phyloP scores from a whole-genome alignment of 148 eudicot genomes.

The Amaranthus hypochondriacus region DNA sequence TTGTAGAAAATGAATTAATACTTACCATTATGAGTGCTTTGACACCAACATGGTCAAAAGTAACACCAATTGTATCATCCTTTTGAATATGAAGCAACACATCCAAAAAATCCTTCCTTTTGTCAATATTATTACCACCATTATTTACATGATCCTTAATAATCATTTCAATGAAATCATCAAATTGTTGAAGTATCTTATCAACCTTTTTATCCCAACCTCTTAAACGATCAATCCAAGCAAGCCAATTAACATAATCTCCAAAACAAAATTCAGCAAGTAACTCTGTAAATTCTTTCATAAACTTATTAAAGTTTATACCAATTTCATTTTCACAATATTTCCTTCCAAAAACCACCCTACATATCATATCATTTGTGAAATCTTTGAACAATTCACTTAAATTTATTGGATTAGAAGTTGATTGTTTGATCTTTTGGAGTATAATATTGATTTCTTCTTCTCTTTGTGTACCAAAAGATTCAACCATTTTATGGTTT shows the following conservation, averaged over 20 bases:
- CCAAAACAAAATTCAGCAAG: constrained; percentile 35
- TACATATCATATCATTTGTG: constrained; percentile 24
- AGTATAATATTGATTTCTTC: constrained; percentile 23
- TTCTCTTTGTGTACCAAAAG: constrained; percentile 16
- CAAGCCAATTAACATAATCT: constrained; percentile 25
- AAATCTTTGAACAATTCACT: constrained; percentile 23
- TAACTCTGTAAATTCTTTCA: constrained; percentile 30
- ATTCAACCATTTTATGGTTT: constrained; percentile 22
- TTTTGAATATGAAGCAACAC: constrained; percentile 44
- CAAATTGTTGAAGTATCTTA: constrained; percentile 18
- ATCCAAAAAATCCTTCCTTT: constrained; percentile 41
- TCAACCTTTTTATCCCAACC: constrained; percentile 33
- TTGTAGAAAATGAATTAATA: background rate
- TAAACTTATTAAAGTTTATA: constrained; percentile 24
- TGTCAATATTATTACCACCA: background rate
- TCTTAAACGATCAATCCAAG: constrained; percentile 22
- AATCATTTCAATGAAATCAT: constrained; percentile 31
- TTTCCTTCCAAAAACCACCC: constrained; percentile 31
- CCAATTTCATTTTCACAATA: constrained; percentile 30
- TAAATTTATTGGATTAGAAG: constrained; percentile 18
- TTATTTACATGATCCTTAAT: constrained; percentile 27
- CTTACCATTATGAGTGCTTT: constrained; percentile 46
- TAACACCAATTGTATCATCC: constrained; percentile 23
- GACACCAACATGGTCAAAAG: constrained; percentile 35
- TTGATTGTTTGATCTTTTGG: constrained; percentile 10